Base-by-base conservation (phyloP, 192 early-diverging fungal genomes). In the Coemansia sp. region DNA sequence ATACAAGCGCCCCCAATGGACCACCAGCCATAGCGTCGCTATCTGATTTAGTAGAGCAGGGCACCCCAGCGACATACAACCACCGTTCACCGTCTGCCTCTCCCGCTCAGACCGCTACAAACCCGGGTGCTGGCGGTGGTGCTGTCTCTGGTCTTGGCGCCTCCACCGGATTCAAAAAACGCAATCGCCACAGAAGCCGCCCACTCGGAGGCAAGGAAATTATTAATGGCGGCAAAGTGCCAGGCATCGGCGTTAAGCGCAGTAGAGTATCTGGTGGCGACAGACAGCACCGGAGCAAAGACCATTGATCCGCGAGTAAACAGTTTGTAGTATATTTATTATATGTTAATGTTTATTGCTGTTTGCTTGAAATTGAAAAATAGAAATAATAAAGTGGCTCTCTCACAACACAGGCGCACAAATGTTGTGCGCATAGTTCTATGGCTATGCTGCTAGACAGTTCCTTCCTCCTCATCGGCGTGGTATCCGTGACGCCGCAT, bases 401-500 rank as follows among this genome's bases (percentile, higher is more conserved):
- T 13, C 47, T 13, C 6, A 32, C 32, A 32, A 2, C 32, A 32
- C 32, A 32, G 32, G 32, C 32, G 32, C 32, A 0, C 32, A 1
- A 32, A 32, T 32, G 32, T 7, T 15, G 43, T 45, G 13, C 13
- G 43, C 43, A 45, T 15, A 4, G 43, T 45, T 15, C 43, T n/a
- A 32, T 32, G 2, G 4, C 32, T 16, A 49, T 1, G 18, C 15
- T 18, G 47, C 46, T 65, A 69, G 41, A 66, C 41, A 7, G 61
- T 65, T 22, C 73, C 68, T n/a, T 69, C 77, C 22, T 80, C 78
- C 40, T 83, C 81, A 3, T 72, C 66, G 5, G 85, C 83, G 63
- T 90, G 88, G 69, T 97, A 97, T 10, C 89, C 89, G 66, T 87
- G 80, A 76, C 92, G 91, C 26, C 96, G 88, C 89, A 98, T 95